Evolutionary conservation across 2,329 filamentous ascomycete genomes (phyloP).

Genomic region (Daldinia eschscholtzii): DNA sequence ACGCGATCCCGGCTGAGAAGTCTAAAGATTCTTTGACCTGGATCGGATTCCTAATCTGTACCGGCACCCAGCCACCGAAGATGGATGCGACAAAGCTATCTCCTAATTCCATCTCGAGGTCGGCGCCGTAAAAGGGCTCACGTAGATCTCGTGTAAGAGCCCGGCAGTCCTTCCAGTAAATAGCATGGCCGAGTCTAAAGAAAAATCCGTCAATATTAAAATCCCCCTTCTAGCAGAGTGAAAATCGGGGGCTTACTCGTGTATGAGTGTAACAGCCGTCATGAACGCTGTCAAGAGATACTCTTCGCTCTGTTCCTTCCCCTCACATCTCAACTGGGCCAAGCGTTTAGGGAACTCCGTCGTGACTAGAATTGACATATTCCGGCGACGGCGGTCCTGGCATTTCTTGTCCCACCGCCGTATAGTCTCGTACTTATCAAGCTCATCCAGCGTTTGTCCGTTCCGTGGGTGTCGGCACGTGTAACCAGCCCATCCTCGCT

Average conservation of each 20-base stretch:
- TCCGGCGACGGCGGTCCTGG: conserved; percentile 28
- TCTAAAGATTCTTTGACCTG: conserved; percentile 21
- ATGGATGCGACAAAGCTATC: conserved; percentile 54
- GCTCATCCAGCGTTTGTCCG: conserved; percentile 41
- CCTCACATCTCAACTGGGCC: conserved; percentile 45
- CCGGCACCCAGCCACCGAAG: conserved; percentile 53
- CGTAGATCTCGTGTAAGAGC: conserved; percentile 46
- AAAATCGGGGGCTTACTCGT: conserved; percentile 49
- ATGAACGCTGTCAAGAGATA: conserved; percentile 54
- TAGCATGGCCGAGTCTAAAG: conserved; percentile 51
- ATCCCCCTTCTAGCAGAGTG: neutral
- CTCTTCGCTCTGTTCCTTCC: conserved; percentile 48
- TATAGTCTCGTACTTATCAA: conserved; percentile 48
- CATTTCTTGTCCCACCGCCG: conserved; percentile 44
- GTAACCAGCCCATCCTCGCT: conserved; percentile 53
- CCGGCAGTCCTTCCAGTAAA: conserved; percentile 53
- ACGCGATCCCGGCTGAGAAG: conserved; percentile 51
- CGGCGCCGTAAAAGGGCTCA: conserved; percentile 54
- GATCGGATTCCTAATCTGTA: conserved; percentile 45
- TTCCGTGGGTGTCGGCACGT: conserved; percentile 52
- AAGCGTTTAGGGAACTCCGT: conserved; percentile 50
- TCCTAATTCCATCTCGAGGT: conserved; percentile 55
- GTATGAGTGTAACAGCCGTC: conserved; percentile 51
- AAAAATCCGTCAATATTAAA: conserved; percentile 13
- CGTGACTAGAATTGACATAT: conserved; percentile 50